These are phyloP conservation scores for Dothiorella sarmentorum DNA, from an alignment of 2,329 filamentous ascomycete genomes.

Conservation along the genomic window DNA sequence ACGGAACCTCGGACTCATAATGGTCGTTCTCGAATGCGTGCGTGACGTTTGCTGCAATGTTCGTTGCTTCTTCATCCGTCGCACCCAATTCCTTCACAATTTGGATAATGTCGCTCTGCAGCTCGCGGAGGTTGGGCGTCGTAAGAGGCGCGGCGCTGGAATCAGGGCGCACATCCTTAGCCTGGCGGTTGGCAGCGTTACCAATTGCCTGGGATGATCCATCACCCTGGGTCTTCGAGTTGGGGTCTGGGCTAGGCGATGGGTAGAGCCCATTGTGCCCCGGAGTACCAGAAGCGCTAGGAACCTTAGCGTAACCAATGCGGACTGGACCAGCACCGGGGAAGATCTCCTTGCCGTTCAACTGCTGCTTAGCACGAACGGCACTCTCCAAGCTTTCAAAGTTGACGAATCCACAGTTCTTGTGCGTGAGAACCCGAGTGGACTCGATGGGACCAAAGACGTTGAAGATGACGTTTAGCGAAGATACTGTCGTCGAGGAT, in stretches of 20 bases:
- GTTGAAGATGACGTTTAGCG: slow-evolving; percentile 90
- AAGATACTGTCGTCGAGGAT: slow-evolving; percentile 93
- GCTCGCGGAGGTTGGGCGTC: slow-evolving; percentile 70
- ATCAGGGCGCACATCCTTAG: slow-evolving; percentile 39
- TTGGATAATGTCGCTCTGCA: slow-evolving; percentile 75
- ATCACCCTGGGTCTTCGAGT: slow-evolving; percentile 30
- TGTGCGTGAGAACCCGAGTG: slow-evolving; percentile 90
- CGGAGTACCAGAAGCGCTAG: slow-evolving; percentile 82
- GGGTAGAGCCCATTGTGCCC: slow-evolving; percentile 84
- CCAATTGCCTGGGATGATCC: slow-evolving; percentile 29
- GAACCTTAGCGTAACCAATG: slow-evolving; percentile 96
- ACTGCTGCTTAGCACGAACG: slow-evolving; percentile 77
- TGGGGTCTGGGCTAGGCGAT: slow-evolving; percentile 86
- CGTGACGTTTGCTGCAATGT: slow-evolving; percentile 71
- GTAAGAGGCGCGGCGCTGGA: slow-evolving; percentile 55
- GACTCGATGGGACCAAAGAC: slow-evolving; percentile 89
- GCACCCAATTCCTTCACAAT: slow-evolving; percentile 90
- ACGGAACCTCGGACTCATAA: slow-evolving; percentile 81
- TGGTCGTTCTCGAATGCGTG: slow-evolving; percentile 69
- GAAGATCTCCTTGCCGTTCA: slow-evolving; percentile 98
- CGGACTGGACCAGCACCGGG: slow-evolving; percentile 90
- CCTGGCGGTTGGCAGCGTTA: slow-evolving; percentile 35
- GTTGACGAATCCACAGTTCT: slow-evolving; percentile 98
- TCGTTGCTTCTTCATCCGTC: slow-evolving; percentile 69
- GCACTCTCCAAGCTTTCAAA: slow-evolving; percentile 91